Evolutionary conservation across 805 yeast genomes (phyloP).

Genomic region (Pichia scutulata): DNA sequence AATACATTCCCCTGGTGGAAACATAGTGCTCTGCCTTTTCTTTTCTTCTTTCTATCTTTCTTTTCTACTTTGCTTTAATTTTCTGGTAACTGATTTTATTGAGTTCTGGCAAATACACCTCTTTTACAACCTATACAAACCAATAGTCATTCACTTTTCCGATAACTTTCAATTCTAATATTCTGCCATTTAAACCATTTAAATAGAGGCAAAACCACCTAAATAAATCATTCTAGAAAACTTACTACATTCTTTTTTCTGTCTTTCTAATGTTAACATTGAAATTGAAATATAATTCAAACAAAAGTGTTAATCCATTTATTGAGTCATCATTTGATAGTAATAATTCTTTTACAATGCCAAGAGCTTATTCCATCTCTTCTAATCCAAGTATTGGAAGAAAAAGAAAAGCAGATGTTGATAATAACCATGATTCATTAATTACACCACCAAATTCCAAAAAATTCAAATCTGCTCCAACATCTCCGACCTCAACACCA

Average conservation of each 20-base stretch:
- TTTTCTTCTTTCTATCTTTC: background rate
- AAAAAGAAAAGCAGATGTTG: slow-evolving; percentile 3
- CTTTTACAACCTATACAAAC: background rate
- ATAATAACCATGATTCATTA: background rate
- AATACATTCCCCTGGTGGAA: background rate
- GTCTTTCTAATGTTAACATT: slow-evolving; percentile 1
- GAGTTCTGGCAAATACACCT: background rate
- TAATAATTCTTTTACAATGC: slow-evolving; percentile 1
- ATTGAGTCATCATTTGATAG: slow-evolving; percentile 1
- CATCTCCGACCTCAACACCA: slow-evolving; percentile 18
- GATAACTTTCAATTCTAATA: background rate
- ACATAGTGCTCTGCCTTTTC: background rate
- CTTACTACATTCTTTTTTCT: background rate
- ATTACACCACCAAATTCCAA: slow-evolving; percentile 16
- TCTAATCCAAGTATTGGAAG: background rate
- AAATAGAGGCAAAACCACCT: background rate
- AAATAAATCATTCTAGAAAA: background rate
- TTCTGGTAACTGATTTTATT: background rate
- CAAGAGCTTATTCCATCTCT: background rate
- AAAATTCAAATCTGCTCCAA: slow-evolving; percentile 25
- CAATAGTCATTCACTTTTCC: background rate
- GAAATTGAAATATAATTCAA: background rate
- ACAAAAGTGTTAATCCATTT: background rate
- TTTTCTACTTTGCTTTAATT: background rate
- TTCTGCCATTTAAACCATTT: background rate